Conservation (phyloP, 2,329 filamentous ascomycete genomes). For the Fusarium nodosum region DNA sequence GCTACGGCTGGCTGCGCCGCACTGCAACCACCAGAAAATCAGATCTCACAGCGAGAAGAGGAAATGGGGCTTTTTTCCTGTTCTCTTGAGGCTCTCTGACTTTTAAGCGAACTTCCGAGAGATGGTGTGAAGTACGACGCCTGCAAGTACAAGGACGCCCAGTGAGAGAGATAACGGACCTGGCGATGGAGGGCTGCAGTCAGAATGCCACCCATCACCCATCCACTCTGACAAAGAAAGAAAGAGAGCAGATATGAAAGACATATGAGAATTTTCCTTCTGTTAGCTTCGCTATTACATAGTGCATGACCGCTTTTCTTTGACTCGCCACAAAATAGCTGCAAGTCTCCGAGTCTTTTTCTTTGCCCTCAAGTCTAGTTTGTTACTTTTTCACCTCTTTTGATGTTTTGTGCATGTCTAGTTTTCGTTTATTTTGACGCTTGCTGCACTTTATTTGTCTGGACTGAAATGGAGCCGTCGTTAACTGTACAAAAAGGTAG, state of each 20-base stretch:
- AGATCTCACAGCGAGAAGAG: constrained; percentile 31
- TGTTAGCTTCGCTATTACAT: constrained; percentile 7
- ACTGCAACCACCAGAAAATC: constrained; percentile 27
- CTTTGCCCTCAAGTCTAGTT: background rate
- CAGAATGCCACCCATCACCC: constrained; percentile 6
- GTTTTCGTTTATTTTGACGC: constrained; percentile 15
- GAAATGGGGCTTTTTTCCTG: constrained; percentile 19
- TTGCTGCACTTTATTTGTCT: constrained; percentile 8
- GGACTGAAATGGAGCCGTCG: constrained; percentile 20
- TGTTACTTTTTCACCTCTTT: constrained; percentile 30
- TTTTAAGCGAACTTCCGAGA: constrained; percentile 24
- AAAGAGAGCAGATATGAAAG: constrained; percentile 5
- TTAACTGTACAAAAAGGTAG: background rate
- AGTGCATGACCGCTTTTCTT: background rate
- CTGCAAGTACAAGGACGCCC: constrained; percentile 12
- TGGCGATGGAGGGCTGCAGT: constrained; percentile 34
- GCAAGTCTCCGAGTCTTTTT: constrained; percentile 22
- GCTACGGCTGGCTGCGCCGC: constrained; percentile 12
- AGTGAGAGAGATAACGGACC: constrained; percentile 34
- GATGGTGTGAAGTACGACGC: constrained; percentile 33
- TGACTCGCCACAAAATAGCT: constrained; percentile 19
- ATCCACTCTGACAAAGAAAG: background rate
- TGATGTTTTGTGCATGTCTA: constrained; percentile 30
- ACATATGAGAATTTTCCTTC: constrained; percentile 6
- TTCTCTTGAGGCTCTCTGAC: constrained; percentile 36